A percentile compares a stretch with the other conserved stretches of the same genome.
Conservation (phyloP, 768 basidiomycete genomes). For the Ramaria sp. region DNA sequence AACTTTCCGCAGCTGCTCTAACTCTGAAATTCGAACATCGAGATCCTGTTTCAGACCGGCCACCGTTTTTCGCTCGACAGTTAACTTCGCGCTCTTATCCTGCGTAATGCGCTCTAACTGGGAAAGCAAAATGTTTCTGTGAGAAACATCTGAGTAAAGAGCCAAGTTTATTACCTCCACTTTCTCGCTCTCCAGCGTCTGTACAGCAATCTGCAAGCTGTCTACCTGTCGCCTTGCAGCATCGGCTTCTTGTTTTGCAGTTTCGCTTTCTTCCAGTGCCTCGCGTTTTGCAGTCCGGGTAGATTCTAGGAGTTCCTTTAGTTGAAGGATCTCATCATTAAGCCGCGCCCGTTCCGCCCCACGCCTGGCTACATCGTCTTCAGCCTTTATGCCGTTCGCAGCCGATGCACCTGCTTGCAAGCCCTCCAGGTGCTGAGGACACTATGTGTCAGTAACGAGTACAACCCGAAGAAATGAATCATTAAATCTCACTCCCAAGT, state of each 20-base stretch:
- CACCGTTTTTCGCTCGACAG: slow-evolving; percentile 6
- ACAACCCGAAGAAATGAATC: background rate
- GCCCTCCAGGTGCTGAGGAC: slow-evolving; percentile 52
- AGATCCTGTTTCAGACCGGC: slow-evolving; percentile 18
- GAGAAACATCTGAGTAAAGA: background rate
- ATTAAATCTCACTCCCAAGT: slow-evolving; percentile 51
- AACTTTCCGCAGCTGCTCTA: slow-evolving; percentile 48
- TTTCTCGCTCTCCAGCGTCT: slow-evolving; percentile 15
- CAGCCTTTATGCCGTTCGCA: slow-evolving; percentile 20
- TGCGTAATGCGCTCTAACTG: slow-evolving; percentile 14
- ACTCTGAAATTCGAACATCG: slow-evolving; percentile 34
- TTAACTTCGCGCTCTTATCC: slow-evolving; percentile 20
- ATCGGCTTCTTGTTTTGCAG: slow-evolving; percentile 11
- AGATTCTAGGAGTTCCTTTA: slow-evolving; percentile 38
- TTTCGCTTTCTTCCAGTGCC: slow-evolving; percentile 12
- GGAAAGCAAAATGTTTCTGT: background rate
- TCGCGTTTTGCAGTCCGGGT: slow-evolving; percentile 20
- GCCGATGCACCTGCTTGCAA: slow-evolving; percentile 31
- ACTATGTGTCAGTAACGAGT: slow-evolving; percentile 1
- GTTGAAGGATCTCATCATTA: slow-evolving; percentile 41
- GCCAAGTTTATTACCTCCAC: slow-evolving; percentile 13
- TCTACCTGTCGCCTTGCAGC: slow-evolving; percentile 8
- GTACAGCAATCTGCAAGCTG: slow-evolving; percentile 5
- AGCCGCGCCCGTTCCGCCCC: slow-evolving; percentile 43
- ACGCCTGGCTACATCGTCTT: slow-evolving; percentile 33